Conservation (phyloP, 345 rosid genomes). For the Pelargonium nanum region DNA sequence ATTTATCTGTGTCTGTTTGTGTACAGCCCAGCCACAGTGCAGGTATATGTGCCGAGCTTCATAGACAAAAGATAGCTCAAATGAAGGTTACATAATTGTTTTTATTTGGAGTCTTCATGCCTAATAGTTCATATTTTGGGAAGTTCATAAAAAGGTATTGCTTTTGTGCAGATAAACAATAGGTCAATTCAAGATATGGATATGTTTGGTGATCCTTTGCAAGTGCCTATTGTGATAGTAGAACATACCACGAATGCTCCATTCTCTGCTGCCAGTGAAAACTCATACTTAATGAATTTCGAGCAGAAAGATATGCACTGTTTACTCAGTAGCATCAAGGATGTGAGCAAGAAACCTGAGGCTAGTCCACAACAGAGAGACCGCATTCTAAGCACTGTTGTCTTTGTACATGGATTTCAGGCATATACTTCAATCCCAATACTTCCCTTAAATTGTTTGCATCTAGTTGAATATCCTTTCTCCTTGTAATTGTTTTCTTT, state of each 20-base stretch:
- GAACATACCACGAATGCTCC: slow-evolving; percentile 88
- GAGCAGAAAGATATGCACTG: slow-evolving; percentile 15
- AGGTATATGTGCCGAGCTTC: slow-evolving; percentile 86
- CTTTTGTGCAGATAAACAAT: slow-evolving; percentile 64
- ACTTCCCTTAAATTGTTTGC: not conserved
- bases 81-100: slow-evolving; percentile 58
- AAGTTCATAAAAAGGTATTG: slow-evolving; percentile 10
- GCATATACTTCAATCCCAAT: slow-evolving; percentile 24
- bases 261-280: slow-evolving; percentile 63
- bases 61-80: slow-evolving; percentile 84
- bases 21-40: slow-evolving; percentile 65
- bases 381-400: slow-evolving; percentile 50
- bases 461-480: not conserved
- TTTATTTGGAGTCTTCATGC: not conserved
- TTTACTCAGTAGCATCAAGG: not conserved
- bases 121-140: slow-evolving; percentile 4
- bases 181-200: slow-evolving; percentile 90
- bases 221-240: slow-evolving; percentile 65
- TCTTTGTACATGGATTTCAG: slow-evolving; percentile 98
- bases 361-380: slow-evolving; percentile 21
- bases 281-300: slow-evolving; percentile 60
- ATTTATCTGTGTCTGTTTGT: not conserved
- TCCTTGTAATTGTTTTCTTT: not conserved
- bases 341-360: slow-evolving; percentile 7
- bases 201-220: slow-evolving; percentile 71